Conservation (phyloP, 768 basidiomycete species). For the Lepiota venenata region DNA sequence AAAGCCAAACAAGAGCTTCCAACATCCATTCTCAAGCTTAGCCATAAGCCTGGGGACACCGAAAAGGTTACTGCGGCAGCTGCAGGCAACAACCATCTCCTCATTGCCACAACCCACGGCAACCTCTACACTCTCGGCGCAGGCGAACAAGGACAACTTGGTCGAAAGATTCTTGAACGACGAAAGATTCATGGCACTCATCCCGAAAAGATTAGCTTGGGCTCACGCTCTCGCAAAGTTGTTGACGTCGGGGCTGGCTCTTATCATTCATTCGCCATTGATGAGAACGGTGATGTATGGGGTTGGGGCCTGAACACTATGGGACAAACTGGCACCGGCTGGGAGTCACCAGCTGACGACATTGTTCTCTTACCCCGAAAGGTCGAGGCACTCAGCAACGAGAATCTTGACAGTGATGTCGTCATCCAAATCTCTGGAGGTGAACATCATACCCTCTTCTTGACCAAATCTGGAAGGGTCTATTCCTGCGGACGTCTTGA, state of each 20-base stretch:
- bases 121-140: constrained; percentile 89
- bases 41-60: constrained; percentile 56
- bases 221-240: constrained; percentile 52
- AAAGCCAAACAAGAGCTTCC: constrained; percentile 67
- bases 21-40: constrained; percentile 53
- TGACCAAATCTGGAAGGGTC: constrained; percentile 79
- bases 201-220: constrained; percentile 84
- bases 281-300: constrained; percentile 80
- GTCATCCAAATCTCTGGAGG: constrained; percentile 79
- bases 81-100: constrained; percentile 84
- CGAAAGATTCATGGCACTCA: constrained; percentile 86
- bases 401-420: constrained; percentile 53
- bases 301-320: constrained; percentile 95
- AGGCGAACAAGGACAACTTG: constrained; percentile 88
- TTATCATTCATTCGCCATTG: constrained; percentile 89
- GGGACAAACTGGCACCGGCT: constrained; percentile 76
- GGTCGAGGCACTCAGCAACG: constrained; percentile 61
- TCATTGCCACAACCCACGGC: constrained; percentile 87
- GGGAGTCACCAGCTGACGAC: constrained; percentile 37
- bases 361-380: constrained; percentile 62
- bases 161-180: constrained; percentile 85
- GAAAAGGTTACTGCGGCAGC: constrained; percentile 76
- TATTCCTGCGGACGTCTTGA: constrained; percentile 86
- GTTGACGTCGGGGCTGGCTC: constrained; percentile 76
- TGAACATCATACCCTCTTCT: constrained; percentile 88